Percentiles rank a stretch among this genome's conserved stretches.
These are phyloP conservation scores for Exophiala sp. DNA, from an alignment of 2,329 filamentous ascomycete species.

Conservation along the genomic window DNA sequence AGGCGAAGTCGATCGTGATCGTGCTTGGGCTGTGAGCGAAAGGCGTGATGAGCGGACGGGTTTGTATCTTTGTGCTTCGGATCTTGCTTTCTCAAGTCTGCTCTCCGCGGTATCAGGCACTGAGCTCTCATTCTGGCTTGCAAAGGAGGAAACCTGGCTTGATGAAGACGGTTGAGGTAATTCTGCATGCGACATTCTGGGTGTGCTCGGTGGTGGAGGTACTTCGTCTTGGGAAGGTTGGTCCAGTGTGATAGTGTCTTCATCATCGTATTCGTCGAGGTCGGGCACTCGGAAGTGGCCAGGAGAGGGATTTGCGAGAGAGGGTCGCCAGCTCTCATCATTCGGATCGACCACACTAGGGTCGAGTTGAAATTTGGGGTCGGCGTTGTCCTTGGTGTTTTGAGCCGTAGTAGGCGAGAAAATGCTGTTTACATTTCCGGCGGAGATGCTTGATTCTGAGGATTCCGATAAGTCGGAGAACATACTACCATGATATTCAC, in stretches of 20 bases:
- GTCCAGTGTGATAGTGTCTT: constrained; percentile 97
- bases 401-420: constrained; percentile 15
- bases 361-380: constrained; percentile 16
- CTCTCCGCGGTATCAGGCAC: constrained; percentile 16
- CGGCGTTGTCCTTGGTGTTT: constrained; percentile 15
- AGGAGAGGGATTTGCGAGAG: constrained; percentile 19
- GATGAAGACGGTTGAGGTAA: constrained; percentile 11
- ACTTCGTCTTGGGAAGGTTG: constrained; percentile 99
- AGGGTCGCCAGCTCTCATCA: constrained; percentile 18
- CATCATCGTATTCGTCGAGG: constrained; percentile 86
- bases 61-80: constrained; percentile 25
- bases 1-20: constrained; percentile 23
- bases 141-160: constrained; percentile 5
- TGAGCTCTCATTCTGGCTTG: constrained; percentile 14
- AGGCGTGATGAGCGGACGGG: constrained; percentile 21
- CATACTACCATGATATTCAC: constrained; percentile 22
- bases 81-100: constrained; percentile 22
- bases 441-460: constrained; percentile 9
- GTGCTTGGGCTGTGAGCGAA: constrained; percentile 17
- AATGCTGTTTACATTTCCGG: constrained; percentile 7
- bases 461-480: constrained; percentile 16
- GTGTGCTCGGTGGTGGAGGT: constrained; percentile 73
- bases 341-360: constrained; percentile 16
- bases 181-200: constrained; percentile 25
- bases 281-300: constrained; percentile 38